These are phyloP conservation scores for Nannochloropsis gaditana DNA, from an alignment of 108 stramenopile genomes.

Conservation along the genomic window DNA sequence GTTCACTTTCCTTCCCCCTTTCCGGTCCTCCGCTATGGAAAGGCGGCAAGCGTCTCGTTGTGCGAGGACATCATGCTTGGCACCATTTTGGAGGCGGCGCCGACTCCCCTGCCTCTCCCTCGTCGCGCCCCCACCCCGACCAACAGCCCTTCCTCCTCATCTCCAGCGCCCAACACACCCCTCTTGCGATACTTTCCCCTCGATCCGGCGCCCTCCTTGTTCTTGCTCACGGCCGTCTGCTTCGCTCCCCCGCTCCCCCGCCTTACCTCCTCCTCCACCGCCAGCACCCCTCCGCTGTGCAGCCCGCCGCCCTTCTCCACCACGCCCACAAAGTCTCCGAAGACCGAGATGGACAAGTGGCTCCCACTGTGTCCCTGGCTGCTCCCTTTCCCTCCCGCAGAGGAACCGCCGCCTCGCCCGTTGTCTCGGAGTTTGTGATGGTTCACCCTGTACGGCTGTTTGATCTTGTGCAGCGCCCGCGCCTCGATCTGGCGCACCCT, in stretches of 20 bases:
- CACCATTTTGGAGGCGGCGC: neutral
- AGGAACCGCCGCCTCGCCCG: neutral
- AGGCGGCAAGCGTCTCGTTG: neutral
- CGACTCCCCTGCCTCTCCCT: slow-evolving; percentile 5
- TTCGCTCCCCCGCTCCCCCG: neutral
- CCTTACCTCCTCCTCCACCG: neutral
- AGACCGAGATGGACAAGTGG: neutral
- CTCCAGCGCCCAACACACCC: neutral
- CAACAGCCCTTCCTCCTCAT: neutral
- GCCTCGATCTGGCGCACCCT: slow-evolving; percentile 92
- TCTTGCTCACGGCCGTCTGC: neutral
- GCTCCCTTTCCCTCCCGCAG: neutral
- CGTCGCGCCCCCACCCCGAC: neutral
- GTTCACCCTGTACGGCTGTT: slow-evolving; percentile 43
- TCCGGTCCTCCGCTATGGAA: neutral
- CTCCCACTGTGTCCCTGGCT: neutral
- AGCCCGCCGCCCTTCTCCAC: neutral
- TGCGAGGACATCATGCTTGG: neutral
- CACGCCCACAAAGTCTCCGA: slow-evolving; percentile 5
- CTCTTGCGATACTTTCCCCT: slow-evolving; percentile 10
- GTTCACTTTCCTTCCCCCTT: no score
- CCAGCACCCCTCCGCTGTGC: neutral
- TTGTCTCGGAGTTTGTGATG: neutral
- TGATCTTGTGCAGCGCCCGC: slow-evolving; percentile 82
- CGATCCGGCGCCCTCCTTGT: neutral